A percentile compares a stretch with the other conserved stretches of the same genome.
phyloP scores from a whole-genome alignment of 176 grass and related monocot genomes.

The Triticum turgidum region DNA sequence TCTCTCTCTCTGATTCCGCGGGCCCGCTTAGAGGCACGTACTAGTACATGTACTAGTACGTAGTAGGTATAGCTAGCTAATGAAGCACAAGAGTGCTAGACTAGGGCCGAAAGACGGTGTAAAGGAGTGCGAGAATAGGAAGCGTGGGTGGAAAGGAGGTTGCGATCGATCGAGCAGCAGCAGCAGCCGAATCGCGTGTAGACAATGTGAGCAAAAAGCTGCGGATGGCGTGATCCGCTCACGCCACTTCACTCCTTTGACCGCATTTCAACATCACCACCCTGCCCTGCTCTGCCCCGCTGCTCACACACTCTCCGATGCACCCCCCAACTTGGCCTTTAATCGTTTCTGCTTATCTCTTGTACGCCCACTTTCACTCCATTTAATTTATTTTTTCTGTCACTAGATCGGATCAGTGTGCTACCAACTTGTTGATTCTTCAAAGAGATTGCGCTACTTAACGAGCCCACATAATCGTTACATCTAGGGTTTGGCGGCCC shows the following conservation, averaged over 20 bases:
- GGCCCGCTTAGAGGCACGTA: neutral
- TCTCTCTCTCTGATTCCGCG: neutral
- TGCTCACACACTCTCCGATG: neutral
- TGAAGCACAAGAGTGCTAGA: neutral
- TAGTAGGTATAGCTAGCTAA: neutral
- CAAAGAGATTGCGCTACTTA: too few species aligned
- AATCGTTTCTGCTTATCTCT: neutral
- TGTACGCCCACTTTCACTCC: neutral
- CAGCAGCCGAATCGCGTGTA: neutral
- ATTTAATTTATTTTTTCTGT: neutral
- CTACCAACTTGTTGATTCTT: too few species aligned
- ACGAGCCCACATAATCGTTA: too few species aligned
- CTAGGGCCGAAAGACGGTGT: neutral
- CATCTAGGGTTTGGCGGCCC: too few species aligned
- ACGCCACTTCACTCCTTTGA: constrained; percentile 14
- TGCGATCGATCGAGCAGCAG: neutral
- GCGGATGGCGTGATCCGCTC: constrained; percentile 17
- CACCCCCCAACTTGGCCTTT: neutral
- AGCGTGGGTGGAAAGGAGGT: neutral
- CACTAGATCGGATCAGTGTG: neutral
- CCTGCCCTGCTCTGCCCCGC: neutral
- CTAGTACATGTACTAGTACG: neutral
- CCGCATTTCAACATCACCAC: neutral
- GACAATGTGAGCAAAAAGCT: neutral
- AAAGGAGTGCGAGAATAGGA: neutral